Percentiles rank a stretch among this genome's conserved stretches.
Evolutionary conservation across 2,329 filamentous ascomycete genomes (phyloP).

Genomic region (Ramichloridium luteum): DNA sequence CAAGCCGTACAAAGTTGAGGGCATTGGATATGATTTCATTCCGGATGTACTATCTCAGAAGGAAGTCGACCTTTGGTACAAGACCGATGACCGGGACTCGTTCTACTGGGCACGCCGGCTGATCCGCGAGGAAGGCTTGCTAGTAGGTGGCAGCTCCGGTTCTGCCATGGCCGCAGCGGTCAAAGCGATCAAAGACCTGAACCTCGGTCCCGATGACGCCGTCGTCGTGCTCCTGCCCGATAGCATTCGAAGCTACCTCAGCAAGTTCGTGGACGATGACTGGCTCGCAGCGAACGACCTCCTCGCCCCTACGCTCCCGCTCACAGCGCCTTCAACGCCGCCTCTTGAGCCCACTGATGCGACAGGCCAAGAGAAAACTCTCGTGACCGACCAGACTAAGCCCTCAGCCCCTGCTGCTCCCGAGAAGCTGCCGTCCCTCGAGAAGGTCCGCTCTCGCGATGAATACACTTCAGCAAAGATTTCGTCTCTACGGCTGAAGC

Average conservation of each 20-base stretch:
- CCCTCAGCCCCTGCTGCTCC: constrained; percentile 2
- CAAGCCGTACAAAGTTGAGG: constrained; percentile 91
- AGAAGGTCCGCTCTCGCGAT: constrained; percentile 38
- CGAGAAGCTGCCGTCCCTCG: constrained; percentile 23
- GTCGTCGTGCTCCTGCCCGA: constrained; percentile 88
- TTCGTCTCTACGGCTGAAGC: constrained; percentile 74
- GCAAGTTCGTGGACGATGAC: constrained; percentile 97
- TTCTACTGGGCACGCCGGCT: constrained; percentile 82
- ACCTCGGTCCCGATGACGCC: constrained; percentile 70
- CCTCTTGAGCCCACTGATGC: constrained; percentile 22
- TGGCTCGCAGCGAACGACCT: constrained; percentile 97
- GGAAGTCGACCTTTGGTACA: constrained; percentile 88
- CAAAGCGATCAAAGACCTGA: constrained; percentile 61
- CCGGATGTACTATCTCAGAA: constrained; percentile 79
- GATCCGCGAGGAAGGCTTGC: constrained; percentile 85
- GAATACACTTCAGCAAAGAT: constrained; percentile 71
- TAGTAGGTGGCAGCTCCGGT: constrained; percentile 87
- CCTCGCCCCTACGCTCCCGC: constrained; percentile 49
- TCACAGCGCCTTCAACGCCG: constrained; percentile 26
- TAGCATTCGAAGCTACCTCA: constrained; percentile 92
- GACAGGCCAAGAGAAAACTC: constrained; percentile 15
- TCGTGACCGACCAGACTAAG: constrained; percentile 6
- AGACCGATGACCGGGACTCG: constrained; percentile 85
- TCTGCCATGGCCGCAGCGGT: constrained; percentile 78
- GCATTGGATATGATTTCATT: constrained; percentile 97